These are phyloP conservation scores for Dovyalis caffra DNA, from an alignment of 345 rosid species.

Conservation along the genomic window DNA sequence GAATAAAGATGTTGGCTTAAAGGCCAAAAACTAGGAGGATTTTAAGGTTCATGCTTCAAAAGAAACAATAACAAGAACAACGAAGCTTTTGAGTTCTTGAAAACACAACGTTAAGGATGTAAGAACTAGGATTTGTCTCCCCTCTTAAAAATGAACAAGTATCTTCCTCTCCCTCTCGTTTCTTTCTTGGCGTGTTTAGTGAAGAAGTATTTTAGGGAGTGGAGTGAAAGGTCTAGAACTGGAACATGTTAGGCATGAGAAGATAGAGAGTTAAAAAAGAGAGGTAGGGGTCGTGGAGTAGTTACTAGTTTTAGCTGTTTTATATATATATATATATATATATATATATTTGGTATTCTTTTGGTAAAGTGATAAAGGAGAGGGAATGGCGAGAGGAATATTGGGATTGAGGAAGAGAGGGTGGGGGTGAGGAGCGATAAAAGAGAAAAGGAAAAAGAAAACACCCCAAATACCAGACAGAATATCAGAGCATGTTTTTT, in stretches of 20 bases:
- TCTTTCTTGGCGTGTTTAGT: background rate
- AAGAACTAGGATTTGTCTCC: background rate
- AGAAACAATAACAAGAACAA: background rate
- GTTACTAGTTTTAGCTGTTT: no score
- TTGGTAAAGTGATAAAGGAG: background rate
- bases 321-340: no score
- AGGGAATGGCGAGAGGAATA: background rate
- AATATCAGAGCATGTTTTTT: conserved; percentile 34
- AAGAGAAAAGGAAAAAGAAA: background rate
- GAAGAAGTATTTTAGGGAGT: background rate
- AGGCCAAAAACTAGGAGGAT: background rate
- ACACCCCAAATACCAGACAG: conserved; percentile 49
- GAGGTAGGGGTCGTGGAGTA: no score
- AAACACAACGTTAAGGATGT: no score
- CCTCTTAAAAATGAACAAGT: background rate
- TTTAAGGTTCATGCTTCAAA: background rate
- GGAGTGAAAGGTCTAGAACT: background rate
- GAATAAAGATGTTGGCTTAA: background rate
- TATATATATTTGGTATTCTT: no score
- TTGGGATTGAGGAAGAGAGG: conserved; percentile 9
- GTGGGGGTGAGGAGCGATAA: background rate
- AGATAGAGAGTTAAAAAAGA: background rate
- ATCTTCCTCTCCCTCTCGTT: no score
- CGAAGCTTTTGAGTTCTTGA: background rate
- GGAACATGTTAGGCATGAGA: no score